Percentiles rank a stretch among this genome's conserved stretches.
These are phyloP conservation scores for Urtica urens DNA, from an alignment of 306 rosid species.

Conservation along the genomic window DNA sequence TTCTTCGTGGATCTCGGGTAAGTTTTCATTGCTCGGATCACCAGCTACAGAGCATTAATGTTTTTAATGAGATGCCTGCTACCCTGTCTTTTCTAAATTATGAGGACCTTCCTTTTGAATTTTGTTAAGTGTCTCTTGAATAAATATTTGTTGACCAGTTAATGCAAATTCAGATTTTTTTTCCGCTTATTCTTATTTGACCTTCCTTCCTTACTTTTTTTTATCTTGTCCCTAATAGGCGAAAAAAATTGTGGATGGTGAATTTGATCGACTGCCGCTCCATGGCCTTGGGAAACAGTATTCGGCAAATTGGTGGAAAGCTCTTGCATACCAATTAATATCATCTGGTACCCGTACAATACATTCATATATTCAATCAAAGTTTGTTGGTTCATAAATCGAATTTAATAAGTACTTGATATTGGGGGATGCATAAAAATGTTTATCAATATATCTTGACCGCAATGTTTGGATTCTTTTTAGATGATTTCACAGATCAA, in stretches of 20 bases:
- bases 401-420: too few relatives aligned
- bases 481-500: too few relatives aligned
- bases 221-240: constrained; percentile 42
- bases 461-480: too few relatives aligned
- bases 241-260: constrained; percentile 49
- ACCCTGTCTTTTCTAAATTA: not conserved
- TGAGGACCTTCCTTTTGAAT: not conserved
- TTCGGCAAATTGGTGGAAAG: constrained; percentile 89
- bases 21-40: constrained; percentile 24
- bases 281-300: constrained; percentile 78
- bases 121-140: too few relatives aligned
- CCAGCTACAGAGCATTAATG: not conserved
- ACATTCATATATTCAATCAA: too few relatives aligned
- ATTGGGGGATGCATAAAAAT: too few relatives aligned
- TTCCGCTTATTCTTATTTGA: too few relatives aligned
- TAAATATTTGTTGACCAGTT: too few relatives aligned
- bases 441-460: too few relatives aligned
- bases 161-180: too few relatives aligned
- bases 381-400: too few relatives aligned
- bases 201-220: constrained; percentile 29
- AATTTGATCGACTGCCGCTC: constrained; percentile 75
- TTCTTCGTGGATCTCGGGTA: constrained; percentile 87
- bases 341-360: constrained; percentile 43
- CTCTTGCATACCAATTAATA: constrained; percentile 58
- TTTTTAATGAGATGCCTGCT: not conserved